Conservation (phyloP, 805 yeast species). For the Tetrapisispora arboricola region DNA sequence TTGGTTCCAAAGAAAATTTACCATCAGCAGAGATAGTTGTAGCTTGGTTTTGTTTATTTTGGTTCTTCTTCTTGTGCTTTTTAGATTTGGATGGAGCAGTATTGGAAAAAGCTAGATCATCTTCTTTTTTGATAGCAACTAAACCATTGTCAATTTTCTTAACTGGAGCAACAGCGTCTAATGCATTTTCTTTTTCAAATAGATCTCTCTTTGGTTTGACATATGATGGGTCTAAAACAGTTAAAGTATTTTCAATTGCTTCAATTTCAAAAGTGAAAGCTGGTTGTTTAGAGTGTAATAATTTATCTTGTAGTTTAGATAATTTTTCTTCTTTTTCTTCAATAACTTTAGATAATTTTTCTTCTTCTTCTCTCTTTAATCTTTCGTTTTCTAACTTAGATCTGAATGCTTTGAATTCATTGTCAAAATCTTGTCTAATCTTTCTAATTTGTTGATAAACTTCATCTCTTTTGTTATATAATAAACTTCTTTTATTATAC, state of each 20-base stretch:
- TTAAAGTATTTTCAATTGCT: conserved; percentile 61
- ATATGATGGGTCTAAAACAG: conserved; percentile 68
- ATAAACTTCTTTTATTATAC: conserved; percentile 53
- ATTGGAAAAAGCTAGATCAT: conserved; percentile 41
- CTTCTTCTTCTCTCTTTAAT: conserved; percentile 51
- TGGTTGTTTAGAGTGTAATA: conserved; percentile 66
- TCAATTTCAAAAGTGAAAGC: conserved; percentile 76
- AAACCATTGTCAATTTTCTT: conserved; percentile 55
- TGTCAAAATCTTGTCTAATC: conserved; percentile 65
- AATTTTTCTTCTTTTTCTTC: conserved; percentile 43
- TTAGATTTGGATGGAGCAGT: conserved; percentile 39
- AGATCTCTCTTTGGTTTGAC: conserved; percentile 42
- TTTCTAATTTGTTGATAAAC: conserved; percentile 56
- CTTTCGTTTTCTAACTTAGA: conserved; percentile 62
- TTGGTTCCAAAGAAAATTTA: conserved; percentile 69
- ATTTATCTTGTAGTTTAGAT: conserved; percentile 56
- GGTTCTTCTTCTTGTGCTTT: conserved; percentile 44
- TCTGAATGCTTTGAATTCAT: conserved; percentile 62
- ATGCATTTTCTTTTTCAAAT: conserved; percentile 18
- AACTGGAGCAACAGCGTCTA: conserved; percentile 27
- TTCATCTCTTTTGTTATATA: conserved; percentile 58
- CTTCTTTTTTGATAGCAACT: conserved; percentile 40
- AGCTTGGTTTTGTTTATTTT: conserved; percentile 8
- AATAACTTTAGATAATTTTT: conserved; percentile 36
- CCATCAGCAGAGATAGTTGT: conserved; percentile 16